Conservation (phyloP, 495 filamentous ascomycete genomes). For the Aspergillus cavernicola region DNA sequence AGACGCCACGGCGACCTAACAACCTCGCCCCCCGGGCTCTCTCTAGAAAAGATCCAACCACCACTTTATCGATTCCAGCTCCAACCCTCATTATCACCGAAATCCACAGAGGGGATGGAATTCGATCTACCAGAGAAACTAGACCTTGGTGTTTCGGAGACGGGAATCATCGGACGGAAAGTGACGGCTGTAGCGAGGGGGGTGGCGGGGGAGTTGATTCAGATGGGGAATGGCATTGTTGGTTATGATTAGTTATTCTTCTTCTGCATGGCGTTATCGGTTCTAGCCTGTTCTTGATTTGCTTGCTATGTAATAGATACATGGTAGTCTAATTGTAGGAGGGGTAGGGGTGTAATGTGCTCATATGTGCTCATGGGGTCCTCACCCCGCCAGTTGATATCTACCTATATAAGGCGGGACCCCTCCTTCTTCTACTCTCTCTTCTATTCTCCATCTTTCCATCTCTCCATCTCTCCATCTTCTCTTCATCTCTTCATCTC, state of each 20-base stretch:
- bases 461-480: background rate
- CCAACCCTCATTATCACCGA: background rate
- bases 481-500: background rate
- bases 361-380: slow-evolving; percentile 19
- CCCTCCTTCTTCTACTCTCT: background rate
- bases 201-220: slow-evolving; percentile 11
- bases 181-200: slow-evolving; percentile 31
- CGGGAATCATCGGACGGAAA: slow-evolving; percentile 39
- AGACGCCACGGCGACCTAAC: slow-evolving; percentile 40
- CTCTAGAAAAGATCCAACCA: background rate
- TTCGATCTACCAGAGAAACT: slow-evolving; percentile 54
- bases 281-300: background rate
- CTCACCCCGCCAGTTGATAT: slow-evolving; percentile 4
- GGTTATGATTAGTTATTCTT: slow-evolving; percentile 33
- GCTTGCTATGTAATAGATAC: background rate
- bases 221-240: slow-evolving; percentile 36
- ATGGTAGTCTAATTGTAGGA: no score
- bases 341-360: slow-evolving; percentile 9
- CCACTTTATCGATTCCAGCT: slow-evolving; percentile 21
- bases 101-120: slow-evolving; percentile 28
- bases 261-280: background rate
- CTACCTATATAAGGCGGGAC: background rate
- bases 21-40: background rate
- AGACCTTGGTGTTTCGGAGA: slow-evolving; percentile 49
- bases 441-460: background rate